These are phyloP conservation scores for Cyathus striatus DNA, from an alignment of 768 basidiomycete genomes.

Conservation along the genomic window DNA sequence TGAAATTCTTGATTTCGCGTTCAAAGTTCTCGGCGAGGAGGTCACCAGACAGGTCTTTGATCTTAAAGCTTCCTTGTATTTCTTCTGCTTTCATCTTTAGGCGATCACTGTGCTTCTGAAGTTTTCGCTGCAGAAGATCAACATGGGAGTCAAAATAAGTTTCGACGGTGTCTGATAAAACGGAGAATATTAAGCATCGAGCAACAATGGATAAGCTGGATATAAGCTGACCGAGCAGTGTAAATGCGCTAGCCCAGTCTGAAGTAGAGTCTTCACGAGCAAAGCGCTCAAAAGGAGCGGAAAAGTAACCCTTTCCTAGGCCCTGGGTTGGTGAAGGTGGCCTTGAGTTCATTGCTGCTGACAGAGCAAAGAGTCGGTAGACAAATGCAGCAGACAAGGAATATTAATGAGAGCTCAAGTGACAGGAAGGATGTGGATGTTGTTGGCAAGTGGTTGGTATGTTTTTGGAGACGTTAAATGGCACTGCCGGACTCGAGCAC, in stretches of 20 bases:
- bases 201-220: slow-evolving; percentile 12
- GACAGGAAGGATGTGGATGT: neutral
- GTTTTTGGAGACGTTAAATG: neutral
- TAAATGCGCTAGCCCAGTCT: slow-evolving; percentile 80
- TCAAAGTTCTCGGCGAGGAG: slow-evolving; percentile 74
- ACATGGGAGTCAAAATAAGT: slow-evolving; percentile 92
- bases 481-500: neutral
- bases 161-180: slow-evolving; percentile 76
- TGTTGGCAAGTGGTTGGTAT: neutral
- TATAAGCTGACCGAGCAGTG: slow-evolving; percentile 63
- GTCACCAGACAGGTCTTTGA: slow-evolving; percentile 58
- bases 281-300: slow-evolving; percentile 68
- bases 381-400: neutral
- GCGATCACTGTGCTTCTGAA: slow-evolving; percentile 82
- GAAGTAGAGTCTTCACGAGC: slow-evolving; percentile 61
- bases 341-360: slow-evolving; percentile 29
- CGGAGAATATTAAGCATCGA: slow-evolving; percentile 13
- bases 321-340: slow-evolving; percentile 38
- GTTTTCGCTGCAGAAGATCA: slow-evolving; percentile 75
- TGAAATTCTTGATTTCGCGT: slow-evolving; percentile 81
- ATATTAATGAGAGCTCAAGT: neutral
- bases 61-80: slow-evolving; percentile 73
- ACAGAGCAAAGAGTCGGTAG: too few relatives aligned
- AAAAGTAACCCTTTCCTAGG: slow-evolving; percentile 51
- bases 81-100: slow-evolving; percentile 81